These are phyloP conservation scores for Fomitopsis palustris DNA, from an alignment of 1,284 basidiomycete species.

Conservation along the genomic window DNA sequence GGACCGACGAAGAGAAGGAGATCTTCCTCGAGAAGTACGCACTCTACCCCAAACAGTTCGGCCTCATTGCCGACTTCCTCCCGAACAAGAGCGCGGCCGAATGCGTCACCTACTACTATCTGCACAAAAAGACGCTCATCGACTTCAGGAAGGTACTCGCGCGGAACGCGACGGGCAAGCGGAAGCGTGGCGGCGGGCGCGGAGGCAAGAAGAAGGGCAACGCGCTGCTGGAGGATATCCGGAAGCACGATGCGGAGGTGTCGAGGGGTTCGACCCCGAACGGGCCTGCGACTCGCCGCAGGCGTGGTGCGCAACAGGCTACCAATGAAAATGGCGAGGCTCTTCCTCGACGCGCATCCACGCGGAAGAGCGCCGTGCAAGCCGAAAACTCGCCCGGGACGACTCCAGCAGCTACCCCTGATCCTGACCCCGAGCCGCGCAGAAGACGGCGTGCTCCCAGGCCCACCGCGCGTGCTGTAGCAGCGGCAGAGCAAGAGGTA, in stretches of 20 bases:
- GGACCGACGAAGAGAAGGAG: slow-evolving; percentile 85
- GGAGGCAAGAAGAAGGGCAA: slow-evolving; percentile 73
- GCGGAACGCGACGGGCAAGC: slow-evolving; percentile 61
- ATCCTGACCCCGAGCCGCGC: slow-evolving; percentile 57
- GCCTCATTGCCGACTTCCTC: slow-evolving; percentile 77
- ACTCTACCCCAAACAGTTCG: slow-evolving; percentile 91
- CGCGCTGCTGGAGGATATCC: slow-evolving; percentile 74
- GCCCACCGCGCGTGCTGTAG: slow-evolving; percentile 24
- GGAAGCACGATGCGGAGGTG: slow-evolving; percentile 71
- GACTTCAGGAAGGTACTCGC: slow-evolving; percentile 80
- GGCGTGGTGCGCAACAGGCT: slow-evolving; percentile 8
- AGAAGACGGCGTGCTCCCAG: slow-evolving; percentile 32
- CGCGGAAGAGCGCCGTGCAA: slow-evolving; percentile 37
- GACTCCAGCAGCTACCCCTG: slow-evolving; percentile 46
- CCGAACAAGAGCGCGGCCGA: slow-evolving; percentile 86
- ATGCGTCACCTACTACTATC: slow-evolving; percentile 93
- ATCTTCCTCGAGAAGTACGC: slow-evolving; percentile 83
- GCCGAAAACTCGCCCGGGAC: slow-evolving; percentile 44
- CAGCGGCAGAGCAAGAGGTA: slow-evolving; percentile 21
- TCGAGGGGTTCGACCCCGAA: slow-evolving; percentile 24
- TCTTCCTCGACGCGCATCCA: slow-evolving; percentile 24
- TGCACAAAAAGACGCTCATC: slow-evolving; percentile 87
- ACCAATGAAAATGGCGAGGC: slow-evolving; percentile 17
- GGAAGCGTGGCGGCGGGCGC: slow-evolving; percentile 53
- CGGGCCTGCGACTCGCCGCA: slow-evolving; percentile 16